A percentile compares a stretch with the other conserved stretches of the same genome.
These are phyloP conservation scores for Calocybe gambosa DNA, from an alignment of 1,284 basidiomycete species.

Conservation along the genomic window DNA sequence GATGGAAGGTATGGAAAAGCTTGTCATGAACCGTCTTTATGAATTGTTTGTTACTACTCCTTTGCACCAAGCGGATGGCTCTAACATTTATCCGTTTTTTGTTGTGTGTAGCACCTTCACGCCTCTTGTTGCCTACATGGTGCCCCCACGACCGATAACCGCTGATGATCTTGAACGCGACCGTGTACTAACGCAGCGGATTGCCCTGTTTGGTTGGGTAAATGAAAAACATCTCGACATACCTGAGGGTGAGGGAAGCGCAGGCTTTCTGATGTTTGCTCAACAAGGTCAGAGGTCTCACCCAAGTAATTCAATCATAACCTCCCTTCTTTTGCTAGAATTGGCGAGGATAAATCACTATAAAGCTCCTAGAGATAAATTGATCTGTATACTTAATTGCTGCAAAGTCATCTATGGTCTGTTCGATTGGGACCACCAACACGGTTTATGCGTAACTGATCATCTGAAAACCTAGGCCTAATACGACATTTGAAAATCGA, in stretches of 20 bases:
- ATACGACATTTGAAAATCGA: slow-evolving; percentile 81
- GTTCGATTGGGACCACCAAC: slow-evolving; percentile 20
- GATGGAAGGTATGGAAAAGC: slow-evolving; percentile 98
- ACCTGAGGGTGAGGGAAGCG: slow-evolving; percentile 56
- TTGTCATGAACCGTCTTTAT: slow-evolving; percentile 97
- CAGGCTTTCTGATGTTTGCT: slow-evolving; percentile 91
- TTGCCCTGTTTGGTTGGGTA: slow-evolving; percentile 88
- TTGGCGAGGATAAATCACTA: slow-evolving; percentile 97
- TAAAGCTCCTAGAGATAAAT: slow-evolving; percentile 96
- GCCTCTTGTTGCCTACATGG: slow-evolving; percentile 60
- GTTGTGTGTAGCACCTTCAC: slow-evolving; percentile 71
- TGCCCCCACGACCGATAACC: slow-evolving; percentile 76
- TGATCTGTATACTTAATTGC: slow-evolving; percentile 96
- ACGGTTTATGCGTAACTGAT: not conserved
- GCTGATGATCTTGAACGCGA: slow-evolving; percentile 96
- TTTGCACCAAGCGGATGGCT: not conserved
- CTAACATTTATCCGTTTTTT: slow-evolving; percentile 9
- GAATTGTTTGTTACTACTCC: slow-evolving; percentile 61
- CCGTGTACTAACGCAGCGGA: slow-evolving; percentile 86
- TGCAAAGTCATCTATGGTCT: slow-evolving; percentile 99
- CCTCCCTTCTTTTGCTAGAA: slow-evolving; percentile 43
- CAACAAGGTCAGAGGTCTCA: slow-evolving; percentile 65
- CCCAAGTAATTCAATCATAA: not conserved
- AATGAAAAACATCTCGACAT: slow-evolving; percentile 87
- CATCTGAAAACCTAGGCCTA: slow-evolving; percentile 48